Evolutionary conservation across 2,329 filamentous ascomycete species (phyloP).

Genomic region (Celoporthe dispersa): DNA sequence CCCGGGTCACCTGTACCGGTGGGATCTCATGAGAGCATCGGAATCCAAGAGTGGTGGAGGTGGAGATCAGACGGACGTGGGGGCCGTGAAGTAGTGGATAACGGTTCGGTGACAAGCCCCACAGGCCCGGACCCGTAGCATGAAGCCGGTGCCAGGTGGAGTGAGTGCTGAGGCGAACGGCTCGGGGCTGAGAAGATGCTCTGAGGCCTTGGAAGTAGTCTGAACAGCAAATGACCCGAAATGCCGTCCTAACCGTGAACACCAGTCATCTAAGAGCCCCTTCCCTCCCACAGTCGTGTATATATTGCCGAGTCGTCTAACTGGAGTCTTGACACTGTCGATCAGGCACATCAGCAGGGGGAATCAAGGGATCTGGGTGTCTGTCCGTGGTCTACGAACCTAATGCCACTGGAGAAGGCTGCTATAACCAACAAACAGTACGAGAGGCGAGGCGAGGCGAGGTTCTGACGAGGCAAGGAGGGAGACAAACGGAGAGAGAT

Average conservation of each 20-base stretch:
- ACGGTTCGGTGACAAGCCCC: neutral
- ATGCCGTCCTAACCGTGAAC: neutral
- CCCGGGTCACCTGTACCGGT: neutral
- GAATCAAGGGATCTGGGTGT: neutral
- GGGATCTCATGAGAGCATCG: neutral
- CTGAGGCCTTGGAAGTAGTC: neutral
- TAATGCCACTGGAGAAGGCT: neutral
- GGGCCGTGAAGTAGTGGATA: constrained; percentile 6
- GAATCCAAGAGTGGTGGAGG: neutral
- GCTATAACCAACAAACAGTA: neutral
- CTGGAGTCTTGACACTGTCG: neutral
- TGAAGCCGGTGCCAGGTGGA: neutral
- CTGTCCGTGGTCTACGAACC: neutral
- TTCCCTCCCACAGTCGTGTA: neutral
- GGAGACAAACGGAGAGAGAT: neutral
- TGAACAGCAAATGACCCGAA: neutral
- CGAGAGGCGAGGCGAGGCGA: neutral
- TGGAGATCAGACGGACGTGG: neutral
- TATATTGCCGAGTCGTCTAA: neutral
- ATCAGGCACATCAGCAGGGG: neutral
- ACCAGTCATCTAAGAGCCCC: neutral
- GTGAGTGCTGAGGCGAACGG: neutral
- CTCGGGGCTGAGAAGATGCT: neutral
- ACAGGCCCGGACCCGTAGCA: neutral
- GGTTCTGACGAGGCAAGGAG: neutral